These are phyloP conservation scores for Wickerhamiella domercqiae DNA, from an alignment of 805 yeast species.

Conservation along the genomic window DNA sequence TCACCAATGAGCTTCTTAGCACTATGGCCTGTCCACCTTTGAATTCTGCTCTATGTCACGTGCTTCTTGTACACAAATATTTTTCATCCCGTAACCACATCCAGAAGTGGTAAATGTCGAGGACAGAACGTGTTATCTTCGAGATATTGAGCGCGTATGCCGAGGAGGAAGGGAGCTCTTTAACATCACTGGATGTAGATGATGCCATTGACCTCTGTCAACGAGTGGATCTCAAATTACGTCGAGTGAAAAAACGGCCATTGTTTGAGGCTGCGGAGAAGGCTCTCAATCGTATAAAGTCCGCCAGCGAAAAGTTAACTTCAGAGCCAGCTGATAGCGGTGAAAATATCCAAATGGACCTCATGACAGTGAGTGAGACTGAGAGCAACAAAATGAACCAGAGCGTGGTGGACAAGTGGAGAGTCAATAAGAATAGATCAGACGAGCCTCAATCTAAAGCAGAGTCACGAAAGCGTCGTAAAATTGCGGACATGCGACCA, in stretches of 20 bases:
- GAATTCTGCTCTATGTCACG: too few relatives aligned
- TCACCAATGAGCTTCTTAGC: too few relatives aligned
- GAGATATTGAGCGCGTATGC: constrained; percentile 19
- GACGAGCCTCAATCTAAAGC: constrained; percentile 8
- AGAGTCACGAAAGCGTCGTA: constrained; percentile 8
- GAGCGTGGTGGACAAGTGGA: constrained; percentile 61
- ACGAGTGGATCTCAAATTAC: constrained; percentile 47
- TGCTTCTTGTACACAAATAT: too few relatives aligned
- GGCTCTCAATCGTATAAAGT: constrained; percentile 38
- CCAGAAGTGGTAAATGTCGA: too few relatives aligned
- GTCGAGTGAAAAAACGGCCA: constrained; percentile 49
- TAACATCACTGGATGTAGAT: constrained; percentile 8
- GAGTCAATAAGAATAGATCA: constrained; percentile 14
- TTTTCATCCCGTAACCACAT: too few relatives aligned
- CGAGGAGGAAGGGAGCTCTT: constrained; percentile 27
- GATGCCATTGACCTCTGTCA: constrained; percentile 30
- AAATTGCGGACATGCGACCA: constrained; percentile 11
- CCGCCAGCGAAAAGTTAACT: constrained; percentile 12
- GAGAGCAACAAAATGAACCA: constrained; percentile 62
- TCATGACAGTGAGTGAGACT: constrained; percentile 41
- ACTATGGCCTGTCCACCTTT: too few relatives aligned
- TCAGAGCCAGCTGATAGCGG: constrained; percentile 20
- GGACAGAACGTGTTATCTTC: constrained; percentile 16
- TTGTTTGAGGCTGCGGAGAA: constrained; percentile 51
- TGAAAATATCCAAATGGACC: constrained; percentile 27